Percentiles rank a stretch among this genome's conserved stretches.
Conservation (phyloP, 2,329 filamentous ascomycete genomes). For the Fusarium succisae region DNA sequence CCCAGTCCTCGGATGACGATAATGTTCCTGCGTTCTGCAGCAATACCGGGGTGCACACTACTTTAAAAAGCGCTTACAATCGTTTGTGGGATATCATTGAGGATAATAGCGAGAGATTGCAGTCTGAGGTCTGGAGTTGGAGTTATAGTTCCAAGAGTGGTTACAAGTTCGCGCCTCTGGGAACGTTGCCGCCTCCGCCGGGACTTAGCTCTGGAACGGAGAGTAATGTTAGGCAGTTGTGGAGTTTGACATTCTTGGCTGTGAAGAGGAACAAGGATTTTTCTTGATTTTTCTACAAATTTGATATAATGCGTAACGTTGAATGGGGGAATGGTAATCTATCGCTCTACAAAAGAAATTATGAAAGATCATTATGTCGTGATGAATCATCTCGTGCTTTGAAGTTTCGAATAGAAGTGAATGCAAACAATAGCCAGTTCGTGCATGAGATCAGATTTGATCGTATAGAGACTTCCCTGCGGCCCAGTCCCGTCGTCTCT, state of each 20-base stretch:
- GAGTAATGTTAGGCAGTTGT: constrained; percentile 33
- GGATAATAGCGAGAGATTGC: constrained; percentile 59
- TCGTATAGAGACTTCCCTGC: background rate
- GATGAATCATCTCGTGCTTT: background rate
- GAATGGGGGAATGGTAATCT: fast-evolving
- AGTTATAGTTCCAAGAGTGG: constrained; percentile 49
- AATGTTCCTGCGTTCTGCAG: constrained; percentile 59
- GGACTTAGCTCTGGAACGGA: constrained; percentile 21
- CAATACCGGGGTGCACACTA: constrained; percentile 54
- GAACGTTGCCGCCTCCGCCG: constrained; percentile 27
- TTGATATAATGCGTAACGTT: too few species aligned
- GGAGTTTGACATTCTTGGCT: constrained; percentile 33
- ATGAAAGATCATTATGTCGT: too few species aligned
- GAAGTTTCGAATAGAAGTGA: too few species aligned
- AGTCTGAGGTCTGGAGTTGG: constrained; percentile 72
- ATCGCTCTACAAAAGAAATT: fast-evolving
- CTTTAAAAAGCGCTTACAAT: constrained; percentile 63
- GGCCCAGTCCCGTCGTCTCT: background rate
- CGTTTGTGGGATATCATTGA: constrained; percentile 70
- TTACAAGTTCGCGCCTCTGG: constrained; percentile 37
- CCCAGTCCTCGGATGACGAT: background rate
- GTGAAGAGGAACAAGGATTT: constrained; percentile 15
- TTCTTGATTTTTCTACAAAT: background rate
- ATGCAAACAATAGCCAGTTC: too few species aligned
- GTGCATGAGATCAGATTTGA: background rate